A percentile compares a stretch with the other conserved stretches of the same genome.
phyloP scores from a whole-genome alignment of 1,284 basidiomycete genomes.

The Pyrrhoderma noxium region DNA sequence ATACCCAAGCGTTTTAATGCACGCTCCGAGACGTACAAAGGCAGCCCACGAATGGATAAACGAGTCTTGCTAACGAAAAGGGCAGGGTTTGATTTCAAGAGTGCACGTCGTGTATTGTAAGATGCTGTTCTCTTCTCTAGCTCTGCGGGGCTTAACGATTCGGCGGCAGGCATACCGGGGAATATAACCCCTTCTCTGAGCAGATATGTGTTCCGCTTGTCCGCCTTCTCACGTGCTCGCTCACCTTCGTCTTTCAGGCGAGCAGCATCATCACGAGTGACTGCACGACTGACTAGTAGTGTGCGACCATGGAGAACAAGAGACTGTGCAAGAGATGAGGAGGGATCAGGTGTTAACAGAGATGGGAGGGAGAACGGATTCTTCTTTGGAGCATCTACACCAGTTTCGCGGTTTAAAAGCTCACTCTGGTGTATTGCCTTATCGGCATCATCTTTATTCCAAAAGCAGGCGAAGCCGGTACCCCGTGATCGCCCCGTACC shows the following conservation, averaged over 20 bases:
- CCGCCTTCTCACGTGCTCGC: constrained; percentile 78
- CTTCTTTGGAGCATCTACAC: constrained; percentile 42
- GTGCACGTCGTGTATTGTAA: constrained; percentile 72
- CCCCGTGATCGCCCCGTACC: constrained; percentile 80
- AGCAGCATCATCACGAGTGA: constrained; percentile 82
- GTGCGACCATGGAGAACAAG: constrained; percentile 91
- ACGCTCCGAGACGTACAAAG: constrained; percentile 84
- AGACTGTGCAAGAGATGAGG: constrained; percentile 73
- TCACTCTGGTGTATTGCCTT: constrained; percentile 80
- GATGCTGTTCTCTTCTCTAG: constrained; percentile 78
- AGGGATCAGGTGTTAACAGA: constrained; percentile 92
- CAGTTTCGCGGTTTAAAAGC: constrained; percentile 58
- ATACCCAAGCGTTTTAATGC: constrained; percentile 84
- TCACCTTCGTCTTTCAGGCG: constrained; percentile 85
- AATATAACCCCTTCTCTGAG: constrained; percentile 94
- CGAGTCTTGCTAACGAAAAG: constrained; percentile 93
- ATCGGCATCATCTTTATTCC: constrained; percentile 89
- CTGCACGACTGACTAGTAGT: constrained; percentile 84
- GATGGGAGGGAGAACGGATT: constrained; percentile 79
- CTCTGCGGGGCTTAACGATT: constrained; percentile 60
- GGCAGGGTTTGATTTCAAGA: constrained; percentile 86
- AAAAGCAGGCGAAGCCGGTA: constrained; percentile 96
- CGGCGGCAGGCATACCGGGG: constrained; percentile 76
- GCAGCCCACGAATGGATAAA: constrained; percentile 88
- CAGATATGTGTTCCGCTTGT: constrained; percentile 95